phyloP scores from a whole-genome alignment of 192 early-diverging fungal species.

The Kappamyces sp. region DNA sequence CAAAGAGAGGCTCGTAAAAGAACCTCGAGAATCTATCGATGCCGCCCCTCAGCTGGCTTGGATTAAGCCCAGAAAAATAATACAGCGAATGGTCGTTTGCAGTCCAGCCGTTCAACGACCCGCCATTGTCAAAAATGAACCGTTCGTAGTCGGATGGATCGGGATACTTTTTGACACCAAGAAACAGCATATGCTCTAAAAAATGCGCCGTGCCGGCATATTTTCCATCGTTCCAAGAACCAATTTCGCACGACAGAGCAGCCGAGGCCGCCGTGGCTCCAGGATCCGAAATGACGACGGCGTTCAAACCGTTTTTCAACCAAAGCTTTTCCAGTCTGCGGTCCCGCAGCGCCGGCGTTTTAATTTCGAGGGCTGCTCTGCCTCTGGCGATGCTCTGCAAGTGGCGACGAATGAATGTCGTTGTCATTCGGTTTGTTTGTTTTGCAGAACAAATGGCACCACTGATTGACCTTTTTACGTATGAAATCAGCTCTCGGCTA shows the following conservation, averaged over 20 bases:
- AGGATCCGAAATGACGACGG: conserved; percentile 28
- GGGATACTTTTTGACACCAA: conserved; percentile 36
- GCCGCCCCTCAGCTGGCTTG: conserved; percentile 28
- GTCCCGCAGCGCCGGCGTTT: not conserved
- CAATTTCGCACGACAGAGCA: conserved; percentile 31
- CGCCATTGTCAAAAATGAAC: conserved; percentile 34
- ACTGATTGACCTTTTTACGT: not conserved
- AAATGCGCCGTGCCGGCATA: conserved; percentile 37
- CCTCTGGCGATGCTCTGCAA: too few relatives aligned
- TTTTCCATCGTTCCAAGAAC: conserved; percentile 31
- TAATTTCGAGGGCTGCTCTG: not conserved
- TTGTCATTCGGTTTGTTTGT: too few relatives aligned
- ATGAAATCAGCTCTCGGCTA: not conserved
- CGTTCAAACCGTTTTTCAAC: conserved; percentile 27
- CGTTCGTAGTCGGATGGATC: conserved; percentile 32
- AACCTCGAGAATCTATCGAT: conserved; percentile 38
- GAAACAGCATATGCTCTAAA: conserved; percentile 39
- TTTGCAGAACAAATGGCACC: not conserved
- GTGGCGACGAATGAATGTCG: too few relatives aligned
- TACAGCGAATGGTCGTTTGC: conserved; percentile 37
- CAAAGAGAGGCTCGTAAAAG: conserved; percentile 43
- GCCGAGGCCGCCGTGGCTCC: conserved; percentile 26
- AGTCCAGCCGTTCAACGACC: conserved; percentile 37
- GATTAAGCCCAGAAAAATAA: conserved; percentile 28
- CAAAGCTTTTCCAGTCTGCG: not conserved